These are phyloP conservation scores for Globisporangium viniferum DNA, from an alignment of 352 stramenopile genomes.

Conservation along the genomic window DNA sequence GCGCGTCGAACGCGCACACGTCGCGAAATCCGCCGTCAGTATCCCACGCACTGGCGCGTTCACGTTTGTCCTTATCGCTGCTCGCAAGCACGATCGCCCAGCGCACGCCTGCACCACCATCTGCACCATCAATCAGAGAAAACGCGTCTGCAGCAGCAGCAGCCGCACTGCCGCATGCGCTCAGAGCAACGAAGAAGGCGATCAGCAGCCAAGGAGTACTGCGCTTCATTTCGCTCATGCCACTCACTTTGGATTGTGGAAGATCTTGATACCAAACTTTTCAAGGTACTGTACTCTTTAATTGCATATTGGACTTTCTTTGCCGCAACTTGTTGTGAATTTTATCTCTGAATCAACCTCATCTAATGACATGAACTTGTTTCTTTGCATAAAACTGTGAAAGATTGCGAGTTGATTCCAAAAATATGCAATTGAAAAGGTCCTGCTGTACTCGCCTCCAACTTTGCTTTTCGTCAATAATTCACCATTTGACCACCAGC, in stretches of 20 bases:
- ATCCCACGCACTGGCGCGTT: not conserved
- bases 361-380: not conserved
- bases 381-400: not conserved
- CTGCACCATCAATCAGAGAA: not conserved
- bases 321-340: not conserved
- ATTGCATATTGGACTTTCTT: not conserved
- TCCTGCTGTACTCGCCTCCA: not conserved
- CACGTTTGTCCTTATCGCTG: not conserved
- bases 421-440: not conserved
- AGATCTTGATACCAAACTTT: not conserved
- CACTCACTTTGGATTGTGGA: not conserved
- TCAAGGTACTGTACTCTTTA: not conserved
- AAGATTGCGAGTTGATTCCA: not conserved
- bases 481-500: not conserved
- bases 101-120: not conserved
- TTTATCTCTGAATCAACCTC: not conserved
- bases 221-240: not conserved
- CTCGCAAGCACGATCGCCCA: slow-evolving; percentile 1
- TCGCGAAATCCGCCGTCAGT: not conserved
- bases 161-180: too few species aligned
- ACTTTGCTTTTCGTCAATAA: not conserved
- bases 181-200: not conserved
- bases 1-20: slow-evolving; percentile 9
- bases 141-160: not conserved
- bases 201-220: not conserved